Percentiles rank a stretch among this genome's conserved stretches.
These are phyloP conservation scores for Herpotrichia juniperi DNA, from an alignment of 2,329 filamentous ascomycete genomes.

Conservation along the genomic window DNA sequence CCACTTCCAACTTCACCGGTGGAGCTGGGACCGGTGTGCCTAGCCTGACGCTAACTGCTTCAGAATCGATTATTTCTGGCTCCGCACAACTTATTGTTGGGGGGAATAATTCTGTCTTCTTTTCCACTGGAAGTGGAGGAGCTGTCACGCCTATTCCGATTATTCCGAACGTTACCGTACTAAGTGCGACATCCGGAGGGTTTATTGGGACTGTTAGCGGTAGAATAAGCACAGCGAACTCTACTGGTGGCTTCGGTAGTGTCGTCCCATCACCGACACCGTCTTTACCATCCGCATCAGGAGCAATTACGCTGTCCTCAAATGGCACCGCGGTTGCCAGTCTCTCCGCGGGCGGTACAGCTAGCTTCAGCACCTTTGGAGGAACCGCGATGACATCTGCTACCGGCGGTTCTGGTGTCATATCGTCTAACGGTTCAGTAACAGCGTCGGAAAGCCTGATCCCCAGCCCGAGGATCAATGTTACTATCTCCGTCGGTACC, in stretches of 20 bases:
- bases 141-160: conserved; percentile 1
- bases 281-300: too few species aligned
- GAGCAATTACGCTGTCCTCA: too few species aligned
- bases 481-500: background rate
- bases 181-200: too few species aligned
- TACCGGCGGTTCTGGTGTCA: conserved; percentile 9
- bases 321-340: too few species aligned
- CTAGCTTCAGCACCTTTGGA: conserved; percentile 16
- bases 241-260: too few species aligned
- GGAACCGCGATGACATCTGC: conserved; percentile 13
- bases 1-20: conserved; percentile 4
- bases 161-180: too few species aligned
- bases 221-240: too few species aligned
- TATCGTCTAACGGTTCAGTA: too few species aligned
- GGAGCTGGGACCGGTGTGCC: conserved; percentile 1
- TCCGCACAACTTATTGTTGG: conserved; percentile 8
- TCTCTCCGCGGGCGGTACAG: conserved; percentile 7
- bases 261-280: too few species aligned
- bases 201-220: too few species aligned
- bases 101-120: conserved; percentile 9
- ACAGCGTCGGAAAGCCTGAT: too few species aligned
- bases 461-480: conserved; percentile 7
- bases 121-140: conserved; percentile 12
- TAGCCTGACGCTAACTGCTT: background rate
- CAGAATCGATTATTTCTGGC: background rate